Evolutionary conservation across 768 basidiomycete species (phyloP), one percentile per base, ranked within the genome.

Genomic region (Rhodotorula babjevae): DNA sequence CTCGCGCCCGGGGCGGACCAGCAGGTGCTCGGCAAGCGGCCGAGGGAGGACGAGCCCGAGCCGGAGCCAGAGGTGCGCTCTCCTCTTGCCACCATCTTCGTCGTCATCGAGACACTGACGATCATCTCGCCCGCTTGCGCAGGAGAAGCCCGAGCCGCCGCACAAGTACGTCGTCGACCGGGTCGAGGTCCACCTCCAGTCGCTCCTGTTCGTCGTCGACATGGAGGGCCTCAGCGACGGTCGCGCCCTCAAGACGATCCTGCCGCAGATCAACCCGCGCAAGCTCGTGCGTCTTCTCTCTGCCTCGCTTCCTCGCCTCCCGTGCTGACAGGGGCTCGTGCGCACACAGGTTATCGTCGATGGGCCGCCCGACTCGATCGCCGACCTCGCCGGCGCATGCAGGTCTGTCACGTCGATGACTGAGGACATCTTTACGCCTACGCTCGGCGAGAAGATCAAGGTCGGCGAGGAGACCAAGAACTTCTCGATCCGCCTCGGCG

Each of bases 221-320:
- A 88, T 98, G 87, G 96, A 98, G 78, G 96, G 96, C 44, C 82
- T 95, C 65, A 94, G 94, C 77, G 96, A 99, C 77, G 95, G 95
- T 3, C 90, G 95, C 71, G 93, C 96, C 1, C 89, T 96, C 71
- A 97, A 97, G 81, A 93, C 91, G 0, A 96, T 99, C 74, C 89
- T 98, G 10, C 92, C 95, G 7, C 92, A 96, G 83, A 88, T 99
- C 72, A 93, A 95, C 78, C 96, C 96, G 44, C 86, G 96, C 29
- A 94, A 93, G 84, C 88, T 98, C 87, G 95, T 93, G 67, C 58
- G 84, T 82, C 33, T 10, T 46, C 14, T 3, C 8, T 27, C 2
- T 44, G 1, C 11, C 7, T 40, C 19, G 40, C 67, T 42, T 3
- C 36, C 29, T 6, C 29, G 36, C 36, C 36, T 36, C 36, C 14